A percentile compares a stretch with the other conserved stretches of the same genome.
These are phyloP conservation scores for Lunasporangiospora selenospora DNA, from an alignment of 192 early-diverging fungal genomes.

Conservation along the genomic window DNA sequence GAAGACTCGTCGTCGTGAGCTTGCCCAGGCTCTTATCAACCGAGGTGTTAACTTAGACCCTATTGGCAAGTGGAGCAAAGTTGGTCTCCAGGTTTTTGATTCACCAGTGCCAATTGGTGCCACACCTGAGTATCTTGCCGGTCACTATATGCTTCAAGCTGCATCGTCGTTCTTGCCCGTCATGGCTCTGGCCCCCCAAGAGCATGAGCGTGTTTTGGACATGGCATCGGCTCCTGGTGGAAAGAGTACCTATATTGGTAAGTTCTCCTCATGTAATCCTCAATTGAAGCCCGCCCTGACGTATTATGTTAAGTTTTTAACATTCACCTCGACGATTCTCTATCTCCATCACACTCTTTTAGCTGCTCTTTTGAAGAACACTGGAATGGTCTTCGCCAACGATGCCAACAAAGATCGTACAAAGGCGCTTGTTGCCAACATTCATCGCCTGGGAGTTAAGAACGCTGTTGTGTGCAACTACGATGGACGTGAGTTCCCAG, in stretches of 20 bases:
- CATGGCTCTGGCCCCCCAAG: slow-evolving; percentile 94
- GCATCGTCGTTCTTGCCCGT: slow-evolving; percentile 98
- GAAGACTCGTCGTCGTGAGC: slow-evolving; percentile 90
- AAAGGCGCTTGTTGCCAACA: slow-evolving; percentile 91
- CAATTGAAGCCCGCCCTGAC: no score
- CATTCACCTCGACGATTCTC: no score
- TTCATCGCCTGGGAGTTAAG: slow-evolving; percentile 86
- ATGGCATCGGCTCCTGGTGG: slow-evolving; percentile 99
- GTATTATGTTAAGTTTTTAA: not conserved
- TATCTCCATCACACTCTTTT: not conserved
- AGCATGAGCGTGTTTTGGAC: slow-evolving; percentile 93
- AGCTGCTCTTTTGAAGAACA: slow-evolving; percentile 96
- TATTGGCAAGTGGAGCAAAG: slow-evolving; percentile 98
- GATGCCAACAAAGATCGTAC: slow-evolving; percentile 95
- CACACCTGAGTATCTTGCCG: slow-evolving; percentile 98
- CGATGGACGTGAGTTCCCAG: slow-evolving; percentile 97
- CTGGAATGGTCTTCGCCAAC: slow-evolving; percentile 96
- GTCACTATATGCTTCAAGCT: slow-evolving; percentile 99
- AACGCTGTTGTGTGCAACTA: slow-evolving; percentile 95
- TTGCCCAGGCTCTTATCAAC: slow-evolving; percentile 94
- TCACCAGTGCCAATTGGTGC: slow-evolving; percentile 94
- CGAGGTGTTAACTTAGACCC: slow-evolving; percentile 98
- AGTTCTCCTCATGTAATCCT: no score
- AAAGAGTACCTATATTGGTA: slow-evolving; percentile 92
- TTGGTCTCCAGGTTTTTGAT: slow-evolving; percentile 96